Base-by-base conservation (phyloP, 257 asterid species). In the Solanum arcanum region DNA sequence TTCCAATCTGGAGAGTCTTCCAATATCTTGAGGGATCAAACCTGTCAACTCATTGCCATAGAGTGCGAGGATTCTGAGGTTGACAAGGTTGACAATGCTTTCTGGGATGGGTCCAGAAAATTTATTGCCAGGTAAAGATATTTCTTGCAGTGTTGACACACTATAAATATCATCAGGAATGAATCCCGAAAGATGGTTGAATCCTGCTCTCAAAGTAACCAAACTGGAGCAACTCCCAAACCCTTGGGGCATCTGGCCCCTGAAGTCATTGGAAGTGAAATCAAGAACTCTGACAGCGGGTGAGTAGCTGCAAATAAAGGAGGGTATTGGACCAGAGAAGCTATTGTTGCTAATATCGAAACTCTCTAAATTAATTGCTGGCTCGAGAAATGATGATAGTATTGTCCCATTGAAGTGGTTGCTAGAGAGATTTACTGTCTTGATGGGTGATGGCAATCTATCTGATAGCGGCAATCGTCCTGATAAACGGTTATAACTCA, bases 341-440 rank as follows among this genome's bases (percentile, higher is more conserved):
- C 93, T 93, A 91, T 97, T 97, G 86, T 95, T 95, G 91, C 93
- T 94, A 72, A 94, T 91, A 91, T 94, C 96, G 49, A 97, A 93
- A 29, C 87, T 89, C 49, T 82, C 93, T 93, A 97, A 88, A 70
- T 83, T 90, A 12, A 74, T 49, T 35, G 94, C 96, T 23, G 89
- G 52, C 90, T 88, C 90, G 84, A 95, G 56, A 80, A 94, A 92
- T 5, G 98, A 88, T 18, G 90, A 13, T 41, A 60, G 87, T 52
- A 97, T 87, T 33, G 89, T 44, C 60, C 98, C 99, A 23, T 89
- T 90, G 52, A 95, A 94, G 89, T 90, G 92, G 82, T 95, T 95
- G 90, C 96, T 93, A 47, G 99, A 97, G 41, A 95, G 83, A 78
- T 97, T 93, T 89, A 95, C 70, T 33, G 44, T 44, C 89, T 44